These are phyloP conservation scores for Magnusiomyces clavatus DNA, from an alignment of 1,139 yeast genomes.

Conservation along the genomic window DNA sequence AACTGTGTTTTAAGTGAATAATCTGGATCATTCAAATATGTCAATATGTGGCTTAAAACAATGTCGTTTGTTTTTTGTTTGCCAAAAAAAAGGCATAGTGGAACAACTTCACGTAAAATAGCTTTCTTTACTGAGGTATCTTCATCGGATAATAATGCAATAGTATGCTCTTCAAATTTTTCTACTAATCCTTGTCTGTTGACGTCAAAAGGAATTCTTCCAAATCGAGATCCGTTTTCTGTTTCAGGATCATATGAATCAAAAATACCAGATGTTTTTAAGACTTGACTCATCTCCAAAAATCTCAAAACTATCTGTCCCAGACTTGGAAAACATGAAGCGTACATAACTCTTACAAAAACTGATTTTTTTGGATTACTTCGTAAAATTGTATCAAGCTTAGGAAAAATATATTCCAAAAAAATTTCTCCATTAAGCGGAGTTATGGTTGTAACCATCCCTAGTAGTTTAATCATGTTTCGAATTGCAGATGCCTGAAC, in stretches of 20 bases:
- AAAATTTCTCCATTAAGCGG: conserved; percentile 71
- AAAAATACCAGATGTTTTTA: conserved; percentile 39
- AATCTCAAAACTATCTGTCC: conserved; percentile 58
- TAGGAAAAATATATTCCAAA: conserved; percentile 76
- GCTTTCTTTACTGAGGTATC: conserved; percentile 62
- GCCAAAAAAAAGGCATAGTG: conserved; percentile 77
- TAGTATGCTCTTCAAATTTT: conserved; percentile 58
- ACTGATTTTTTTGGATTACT: conserved; percentile 32
- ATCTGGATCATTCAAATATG: conserved; percentile 78
- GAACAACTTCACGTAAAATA: conserved; percentile 57
- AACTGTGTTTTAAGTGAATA: conserved; percentile 61
- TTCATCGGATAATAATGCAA: conserved; percentile 60
- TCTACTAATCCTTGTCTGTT: conserved; percentile 24
- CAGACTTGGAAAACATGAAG: conserved; percentile 62
- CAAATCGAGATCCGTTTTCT: conserved; percentile 34
- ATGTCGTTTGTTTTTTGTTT: conserved; percentile 82
- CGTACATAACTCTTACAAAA: conserved; percentile 58
- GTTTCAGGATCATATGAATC: conserved; percentile 36
- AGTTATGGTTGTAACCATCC: conserved; percentile 58
- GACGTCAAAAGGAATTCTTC: conserved; percentile 29
- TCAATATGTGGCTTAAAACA: conserved; percentile 80
- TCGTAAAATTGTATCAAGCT: conserved; percentile 42
- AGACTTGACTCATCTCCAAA: conserved; percentile 54
- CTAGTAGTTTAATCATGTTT: conserved; percentile 44
- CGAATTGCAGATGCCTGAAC: conserved; percentile 46